Evolutionary conservation across 2,329 filamentous ascomycete genomes (phyloP).

Genomic region (Xylariaceae sp.): DNA sequence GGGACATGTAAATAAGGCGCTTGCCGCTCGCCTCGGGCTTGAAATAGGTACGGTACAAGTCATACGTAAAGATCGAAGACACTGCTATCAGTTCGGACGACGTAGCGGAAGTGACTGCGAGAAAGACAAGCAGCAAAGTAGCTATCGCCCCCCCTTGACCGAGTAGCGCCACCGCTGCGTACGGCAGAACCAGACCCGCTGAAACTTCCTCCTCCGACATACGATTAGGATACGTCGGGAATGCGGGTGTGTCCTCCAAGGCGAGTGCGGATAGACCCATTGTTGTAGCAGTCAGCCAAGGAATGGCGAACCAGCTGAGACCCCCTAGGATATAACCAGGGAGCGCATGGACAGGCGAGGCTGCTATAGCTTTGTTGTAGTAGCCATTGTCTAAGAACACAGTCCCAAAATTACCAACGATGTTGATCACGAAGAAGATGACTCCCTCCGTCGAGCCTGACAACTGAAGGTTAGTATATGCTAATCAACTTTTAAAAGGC

Average conservation of each 20-base stretch:
- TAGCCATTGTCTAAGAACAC: constrained; percentile 89
- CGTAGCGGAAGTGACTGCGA: constrained; percentile 86
- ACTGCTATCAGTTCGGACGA: constrained; percentile 87
- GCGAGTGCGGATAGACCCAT: constrained; percentile 84
- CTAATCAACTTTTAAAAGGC: too few species aligned
- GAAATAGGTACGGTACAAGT: constrained; percentile 87
- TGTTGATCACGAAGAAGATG: constrained; percentile 92
- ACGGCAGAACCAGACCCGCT: constrained; percentile 83
- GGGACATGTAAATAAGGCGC: constrained; percentile 79
- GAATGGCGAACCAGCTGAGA: constrained; percentile 90
- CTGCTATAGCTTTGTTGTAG: constrained; percentile 93
- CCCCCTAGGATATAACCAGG: constrained; percentile 89
- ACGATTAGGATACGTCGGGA: constrained; percentile 74
- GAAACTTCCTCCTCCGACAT: constrained; percentile 77
- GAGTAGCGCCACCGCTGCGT: constrained; percentile 81
- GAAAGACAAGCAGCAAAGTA: constrained; percentile 82
- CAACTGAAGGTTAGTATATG: constrained; percentile 5
- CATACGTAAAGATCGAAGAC: constrained; percentile 86
- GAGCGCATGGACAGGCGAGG: constrained; percentile 81
- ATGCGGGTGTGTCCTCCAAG: constrained; percentile 73
- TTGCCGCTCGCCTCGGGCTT: constrained; percentile 77
- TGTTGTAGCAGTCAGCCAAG: constrained; percentile 86
- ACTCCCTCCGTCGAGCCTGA: constrained; percentile 71
- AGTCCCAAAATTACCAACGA: constrained; percentile 82
- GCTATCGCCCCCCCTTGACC: constrained; percentile 81